Conservation (phyloP, 441 rosid species). For the Erodium moschatum region DNA sequence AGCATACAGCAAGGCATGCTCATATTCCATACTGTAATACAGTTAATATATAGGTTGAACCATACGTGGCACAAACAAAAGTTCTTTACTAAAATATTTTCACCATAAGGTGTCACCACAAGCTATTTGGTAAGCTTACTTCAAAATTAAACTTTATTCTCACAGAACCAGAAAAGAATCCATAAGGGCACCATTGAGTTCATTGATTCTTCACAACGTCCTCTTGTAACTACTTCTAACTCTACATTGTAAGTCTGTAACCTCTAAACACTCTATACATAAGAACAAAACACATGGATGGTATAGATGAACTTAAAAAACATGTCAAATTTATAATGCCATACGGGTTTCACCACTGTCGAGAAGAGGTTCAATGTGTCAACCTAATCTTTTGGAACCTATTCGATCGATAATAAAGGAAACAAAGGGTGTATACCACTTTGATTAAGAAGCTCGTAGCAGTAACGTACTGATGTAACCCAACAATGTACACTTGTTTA, state of each 20-base stretch:
- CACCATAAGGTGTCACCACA: too few relatives aligned
- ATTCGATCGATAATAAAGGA: not conserved
- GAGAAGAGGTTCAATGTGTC: not conserved
- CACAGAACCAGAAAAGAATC: not conserved
- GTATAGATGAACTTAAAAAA: not conserved
- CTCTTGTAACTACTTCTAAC: not conserved
- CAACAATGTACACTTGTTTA: not conserved
- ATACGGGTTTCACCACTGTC: not conserved
- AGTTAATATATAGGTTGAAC: not conserved
- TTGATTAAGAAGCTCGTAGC: not conserved
- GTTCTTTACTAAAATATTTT: too few relatives aligned
- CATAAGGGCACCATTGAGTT: not conserved
- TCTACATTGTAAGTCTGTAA: not conserved
- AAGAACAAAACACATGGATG: not conserved
- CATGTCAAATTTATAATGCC: not conserved
- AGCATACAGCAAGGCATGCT: slow-evolving; percentile 7
- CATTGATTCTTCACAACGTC: not conserved
- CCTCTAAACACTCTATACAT: not conserved
- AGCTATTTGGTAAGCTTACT: too few relatives aligned
- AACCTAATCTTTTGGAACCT: not conserved
- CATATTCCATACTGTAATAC: not conserved
- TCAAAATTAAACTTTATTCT: not conserved
- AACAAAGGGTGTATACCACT: not conserved
- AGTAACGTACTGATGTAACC: not conserved
- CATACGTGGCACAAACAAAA: not conserved